Conservation (phyloP, 768 basidiomycete species). For the Trametes maxima region DNA sequence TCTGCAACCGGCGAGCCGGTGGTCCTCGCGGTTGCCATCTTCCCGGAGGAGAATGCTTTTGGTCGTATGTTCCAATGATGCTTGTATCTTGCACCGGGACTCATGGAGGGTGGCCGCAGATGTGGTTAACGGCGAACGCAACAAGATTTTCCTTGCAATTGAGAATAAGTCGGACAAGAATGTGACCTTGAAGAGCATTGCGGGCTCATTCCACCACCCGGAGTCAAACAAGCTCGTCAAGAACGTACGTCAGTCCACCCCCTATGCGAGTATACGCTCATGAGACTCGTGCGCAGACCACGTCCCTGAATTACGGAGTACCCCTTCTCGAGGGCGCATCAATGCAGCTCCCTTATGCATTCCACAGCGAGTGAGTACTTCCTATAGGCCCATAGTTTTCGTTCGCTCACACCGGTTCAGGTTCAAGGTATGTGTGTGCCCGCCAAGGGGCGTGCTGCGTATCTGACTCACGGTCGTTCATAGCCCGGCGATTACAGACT, state of each 20-base stretch:
- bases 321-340: constrained; percentile 58
- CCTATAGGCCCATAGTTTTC: constrained; percentile 3
- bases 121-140: constrained; percentile 82
- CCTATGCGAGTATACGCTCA: background rate
- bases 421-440: constrained; percentile 26
- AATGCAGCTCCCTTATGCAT: constrained; percentile 67
- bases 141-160: constrained; percentile 61
- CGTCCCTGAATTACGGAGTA: constrained; percentile 53
- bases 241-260: constrained; percentile 45
- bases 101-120: constrained; percentile 47
- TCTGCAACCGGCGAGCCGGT: constrained; percentile 51
- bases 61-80: constrained; percentile 56
- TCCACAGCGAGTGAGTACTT: constrained; percentile 77
- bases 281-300: constrained; percentile 47
- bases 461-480: background rate
- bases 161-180: constrained; percentile 79
- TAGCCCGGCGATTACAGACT: constrained; percentile 79
- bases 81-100: background rate
- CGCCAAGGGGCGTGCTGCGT: background rate
- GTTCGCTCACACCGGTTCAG: background rate
- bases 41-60: constrained; percentile 74
- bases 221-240: constrained; percentile 66
- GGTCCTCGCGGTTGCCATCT: constrained; percentile 54
- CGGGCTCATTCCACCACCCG: constrained; percentile 69
- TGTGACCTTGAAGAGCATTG: constrained; percentile 63